A percentile compares a stretch with the other conserved stretches of the same genome.
Conservation (phyloP, 1,284 basidiomycete genomes). For the Ceratobasidium theobromae region DNA sequence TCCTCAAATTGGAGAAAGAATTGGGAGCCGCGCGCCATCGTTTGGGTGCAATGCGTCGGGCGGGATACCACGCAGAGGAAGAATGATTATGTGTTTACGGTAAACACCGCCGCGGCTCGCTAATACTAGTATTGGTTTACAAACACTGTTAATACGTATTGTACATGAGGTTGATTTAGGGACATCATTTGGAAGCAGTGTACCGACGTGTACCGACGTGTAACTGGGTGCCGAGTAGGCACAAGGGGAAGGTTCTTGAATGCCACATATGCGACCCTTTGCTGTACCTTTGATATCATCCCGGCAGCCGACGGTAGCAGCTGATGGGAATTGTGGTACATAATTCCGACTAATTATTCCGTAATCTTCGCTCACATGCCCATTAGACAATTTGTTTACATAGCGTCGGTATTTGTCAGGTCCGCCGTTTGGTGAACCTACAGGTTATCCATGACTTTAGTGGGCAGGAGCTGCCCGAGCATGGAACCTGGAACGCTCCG, state of each 20-base stretch:
- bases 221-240: no score
- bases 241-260: no score
- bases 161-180: conserved; percentile 3
- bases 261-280: no score
- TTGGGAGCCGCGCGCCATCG: conserved; percentile 83
- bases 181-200: not conserved
- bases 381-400: no score
- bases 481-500: no score
- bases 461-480: not conserved
- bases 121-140: not conserved
- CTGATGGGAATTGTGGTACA: no score
- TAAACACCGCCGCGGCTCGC: not conserved
- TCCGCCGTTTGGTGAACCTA: not conserved
- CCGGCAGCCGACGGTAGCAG: no score
- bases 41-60: conserved; percentile 86
- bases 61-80: conserved; percentile 84
- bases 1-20: conserved; percentile 95
- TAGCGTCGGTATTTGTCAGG: no score
- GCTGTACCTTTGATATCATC: no score
- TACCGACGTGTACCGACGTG: not conserved
- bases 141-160: conserved; percentile 17
- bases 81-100: conserved; percentile 48
- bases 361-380: no score
- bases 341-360: no score
- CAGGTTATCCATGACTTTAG: not conserved